These are phyloP conservation scores for Arabidopsis thaliana DNA, from an alignment of 345 rosid species.

Conservation along the genomic window TAIR10.1 NC_003071.7:11801501-11802000, in stretches of 20 bases:
- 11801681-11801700: constrained; percentile 64
- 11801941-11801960: neutral
- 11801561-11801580: neutral
- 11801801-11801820: constrained; percentile 58
- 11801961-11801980: constrained; percentile 49
- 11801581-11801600: neutral
- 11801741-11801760: constrained; percentile 63
- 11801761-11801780: constrained; percentile 65
- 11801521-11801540: too few relatives aligned
- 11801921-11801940: neutral
- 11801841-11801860: constrained; percentile 85
- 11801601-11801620: constrained; percentile 47
- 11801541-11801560: neutral
- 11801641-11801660: constrained; percentile 66
- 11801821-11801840: constrained; percentile 73
- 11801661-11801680: constrained; percentile 88
- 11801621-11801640: constrained; percentile 65
- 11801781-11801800: constrained; percentile 61
- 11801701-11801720: constrained; percentile 76
- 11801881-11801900: constrained; percentile 63
- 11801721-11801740: constrained; percentile 75
- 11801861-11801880: constrained; percentile 65
- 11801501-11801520: too few relatives aligned
- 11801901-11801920: neutral
- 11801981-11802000: constrained; percentile 66